Conservation (phyloP, 331 rosid species). For the Acacia concinna region DNA sequence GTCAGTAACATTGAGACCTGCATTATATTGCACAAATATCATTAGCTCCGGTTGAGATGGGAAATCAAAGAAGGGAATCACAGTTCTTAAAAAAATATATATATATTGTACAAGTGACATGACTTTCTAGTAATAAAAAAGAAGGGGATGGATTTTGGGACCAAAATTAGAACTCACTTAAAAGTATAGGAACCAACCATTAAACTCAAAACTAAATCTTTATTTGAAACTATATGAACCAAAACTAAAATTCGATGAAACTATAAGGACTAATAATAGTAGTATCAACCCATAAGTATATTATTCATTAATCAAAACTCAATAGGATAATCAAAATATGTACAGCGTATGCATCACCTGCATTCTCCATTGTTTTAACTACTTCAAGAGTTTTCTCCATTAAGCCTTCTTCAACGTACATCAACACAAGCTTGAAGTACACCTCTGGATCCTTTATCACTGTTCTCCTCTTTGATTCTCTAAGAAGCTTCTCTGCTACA, state of each 20-base stretch:
- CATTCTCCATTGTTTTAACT: constrained; percentile 49
- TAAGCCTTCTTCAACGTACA: constrained; percentile 68
- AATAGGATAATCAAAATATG: not conserved
- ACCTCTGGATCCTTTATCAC: constrained; percentile 57
- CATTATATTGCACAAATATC: not conserved
- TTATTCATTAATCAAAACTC: not conserved
- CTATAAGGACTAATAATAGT: no score
- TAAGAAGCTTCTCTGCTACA: constrained; percentile 51
- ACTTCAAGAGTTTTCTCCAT: constrained; percentile 62
- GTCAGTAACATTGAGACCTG: constrained; percentile 52
- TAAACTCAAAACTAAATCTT: no score
- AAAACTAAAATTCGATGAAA: no score
- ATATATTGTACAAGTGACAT: not conserved
- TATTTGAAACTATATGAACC: no score
- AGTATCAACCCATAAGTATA: no score
- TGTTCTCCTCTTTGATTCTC: constrained; percentile 50
- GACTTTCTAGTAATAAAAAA: not conserved
- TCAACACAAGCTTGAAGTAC: constrained; percentile 55
- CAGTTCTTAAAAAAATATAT: not conserved
- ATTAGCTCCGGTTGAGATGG: no score
- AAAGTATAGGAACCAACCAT: no score
- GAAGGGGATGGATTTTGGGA: not conserved
- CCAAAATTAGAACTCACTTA: no score
- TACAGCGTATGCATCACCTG: constrained; percentile 1
- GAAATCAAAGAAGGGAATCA: not conserved